Evolutionary conservation across 257 asterid species (phyloP).

Genomic region (Ajuga chamaepitys): DNA sequence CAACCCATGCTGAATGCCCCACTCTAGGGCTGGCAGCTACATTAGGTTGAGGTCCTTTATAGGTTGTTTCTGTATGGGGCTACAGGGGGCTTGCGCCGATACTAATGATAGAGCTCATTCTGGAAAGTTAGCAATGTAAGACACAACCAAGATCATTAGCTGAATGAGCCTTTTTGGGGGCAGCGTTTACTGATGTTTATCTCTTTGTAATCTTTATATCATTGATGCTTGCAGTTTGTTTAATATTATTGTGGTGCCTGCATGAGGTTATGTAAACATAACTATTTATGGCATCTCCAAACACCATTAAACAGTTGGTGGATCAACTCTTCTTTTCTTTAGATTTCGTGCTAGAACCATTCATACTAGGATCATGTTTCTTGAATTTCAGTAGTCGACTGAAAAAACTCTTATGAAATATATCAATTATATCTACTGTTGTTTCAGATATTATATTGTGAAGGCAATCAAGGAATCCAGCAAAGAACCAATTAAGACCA

Average conservation of each 20-base stretch:
- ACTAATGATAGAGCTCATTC: too few relatives aligned
- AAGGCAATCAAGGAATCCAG: conserved; percentile 10
- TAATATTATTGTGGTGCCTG: not conserved
- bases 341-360: not conserved
- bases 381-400: not conserved
- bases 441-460: conserved; percentile 23
- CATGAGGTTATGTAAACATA: not conserved
- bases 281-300: not conserved
- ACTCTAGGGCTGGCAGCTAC: too few relatives aligned
- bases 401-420: not conserved
- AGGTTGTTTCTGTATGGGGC: too few relatives aligned
- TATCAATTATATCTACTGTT: not conserved
- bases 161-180: not conserved
- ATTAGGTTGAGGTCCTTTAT: too few relatives aligned
- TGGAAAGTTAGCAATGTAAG: too few relatives aligned
- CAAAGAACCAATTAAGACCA: conserved; percentile 9
- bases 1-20: too few relatives aligned
- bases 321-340: not conserved
- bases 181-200: not conserved
- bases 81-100: too few relatives aligned
- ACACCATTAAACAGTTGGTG: not conserved
- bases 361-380: not conserved
- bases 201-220: not conserved
- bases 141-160: too few relatives aligned
- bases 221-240: not conserved